Evolutionary conservation across 148 eudicot species (phyloP), one percentile per base, ranked within the genome.

Genomic region (Rhododendron griersonianum): DNA sequence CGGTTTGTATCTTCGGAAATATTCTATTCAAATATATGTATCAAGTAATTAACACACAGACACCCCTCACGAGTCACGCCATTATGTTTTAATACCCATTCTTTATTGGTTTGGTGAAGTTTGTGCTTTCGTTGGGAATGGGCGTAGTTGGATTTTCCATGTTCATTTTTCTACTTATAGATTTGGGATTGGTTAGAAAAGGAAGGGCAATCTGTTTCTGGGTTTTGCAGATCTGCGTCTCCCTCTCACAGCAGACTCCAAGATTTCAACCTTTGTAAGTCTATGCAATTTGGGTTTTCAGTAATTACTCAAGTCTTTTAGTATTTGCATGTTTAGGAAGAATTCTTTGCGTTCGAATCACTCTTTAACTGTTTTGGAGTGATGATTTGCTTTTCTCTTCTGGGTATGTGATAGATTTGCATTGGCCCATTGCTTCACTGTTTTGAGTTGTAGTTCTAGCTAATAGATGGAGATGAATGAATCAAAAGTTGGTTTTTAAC

Each of bases 171-270:
- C 6, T 28, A n/a, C 2, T 41, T 83, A 77, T 87, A 87, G 84
- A 63, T 41, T 16, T 83, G 41, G 82, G 47, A 74, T 86, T 65
- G 63, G 44, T 81, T 82, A 41, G 82, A 39, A 21, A 37, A 48
- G 15, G 79, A 25, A 75, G 61, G 61, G 15, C 55, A 48, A 59
- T 76, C 79, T 83, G 25, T 6, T 44, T 86, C 77, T 82, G 85
- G 88, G 65, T 77, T 48, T 83, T 78, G 67, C 67, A 76, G 85
- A 82, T 86, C 78, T 77, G 74, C 47, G 81, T 78, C 65, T 59
- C 39, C 50, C 78, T 57, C 19, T 78, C 7, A 75, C 77, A 82
- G 65, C 48, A 47, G 30, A 77, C 61, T n/a, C 9, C 65, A 11
- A 59, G 14, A 16, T 63, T 61, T 45, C 74, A 30, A 51, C 50